These are phyloP conservation scores for Hanseniaspora valbyensis DNA, from an alignment of 805 yeast species.

Conservation along the genomic window DNA sequence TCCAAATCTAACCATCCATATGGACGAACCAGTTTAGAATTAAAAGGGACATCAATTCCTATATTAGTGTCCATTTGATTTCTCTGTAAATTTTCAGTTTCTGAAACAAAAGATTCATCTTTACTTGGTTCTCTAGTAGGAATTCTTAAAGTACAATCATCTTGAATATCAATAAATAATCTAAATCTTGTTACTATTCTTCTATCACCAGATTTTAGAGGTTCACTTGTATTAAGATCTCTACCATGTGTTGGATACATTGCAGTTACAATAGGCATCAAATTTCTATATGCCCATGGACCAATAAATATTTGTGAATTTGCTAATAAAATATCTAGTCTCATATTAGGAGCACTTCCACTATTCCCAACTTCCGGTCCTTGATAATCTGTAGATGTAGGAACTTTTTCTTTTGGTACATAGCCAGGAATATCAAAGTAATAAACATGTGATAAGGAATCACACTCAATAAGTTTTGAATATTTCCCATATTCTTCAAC, in stretches of 20 bases:
- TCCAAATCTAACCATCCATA: slow-evolving; percentile 89
- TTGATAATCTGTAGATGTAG: slow-evolving; percentile 27
- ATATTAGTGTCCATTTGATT: slow-evolving; percentile 28
- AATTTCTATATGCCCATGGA: slow-evolving; percentile 90
- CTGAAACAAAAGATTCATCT: slow-evolving; percentile 36
- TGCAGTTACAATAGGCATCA: slow-evolving; percentile 50
- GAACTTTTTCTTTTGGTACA: slow-evolving; percentile 35
- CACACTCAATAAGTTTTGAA: slow-evolving; percentile 56
- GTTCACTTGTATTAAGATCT: slow-evolving; percentile 39
- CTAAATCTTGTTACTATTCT: slow-evolving; percentile 51
- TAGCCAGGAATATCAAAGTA: slow-evolving; percentile 65
- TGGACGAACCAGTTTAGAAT: slow-evolving; percentile 34
- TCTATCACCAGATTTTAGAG: slow-evolving; percentile 37
- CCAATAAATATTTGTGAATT: slow-evolving; percentile 72
- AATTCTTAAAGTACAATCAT: slow-evolving; percentile 56
- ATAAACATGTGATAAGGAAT: slow-evolving; percentile 43
- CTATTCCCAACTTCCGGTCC: slow-evolving; percentile 50
- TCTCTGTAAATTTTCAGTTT: slow-evolving; percentile 24
- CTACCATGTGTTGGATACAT: slow-evolving; percentile 58
- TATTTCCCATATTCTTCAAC: slow-evolving; percentile 69
- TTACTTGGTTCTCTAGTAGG: slow-evolving; percentile 83
- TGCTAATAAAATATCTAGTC: slow-evolving; percentile 47
- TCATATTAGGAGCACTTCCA: slow-evolving; percentile 49
- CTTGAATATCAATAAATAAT: slow-evolving; percentile 45
- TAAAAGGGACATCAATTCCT: neutral